Base-by-base conservation (phyloP, 1,284 basidiomycete genomes). In the Puccinia novopanici region DNA sequence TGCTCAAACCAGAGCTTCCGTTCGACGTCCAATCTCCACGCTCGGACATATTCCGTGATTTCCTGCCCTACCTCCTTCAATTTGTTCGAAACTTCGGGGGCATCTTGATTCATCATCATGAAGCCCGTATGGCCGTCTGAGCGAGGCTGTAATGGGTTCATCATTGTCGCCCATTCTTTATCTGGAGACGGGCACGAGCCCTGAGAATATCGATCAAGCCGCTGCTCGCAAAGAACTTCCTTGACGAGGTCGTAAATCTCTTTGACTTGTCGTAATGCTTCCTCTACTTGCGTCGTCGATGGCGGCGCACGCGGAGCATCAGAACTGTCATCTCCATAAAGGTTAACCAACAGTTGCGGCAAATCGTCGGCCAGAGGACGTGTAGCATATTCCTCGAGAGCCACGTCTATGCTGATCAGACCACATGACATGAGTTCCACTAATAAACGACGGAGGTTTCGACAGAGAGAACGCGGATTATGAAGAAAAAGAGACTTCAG, bases 1-100 rank as follows among this genome's bases (percentile, higher is more conserved):
- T 74, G 70, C 71, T 80, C 78, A 57, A 80, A 72, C 78, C 78
- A 80, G 24, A 59, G 55, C 24, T 55, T 22, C 48, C 78, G 50
- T 72, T 74, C 71, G 6, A 72, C 68, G 57, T 55, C 50, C 27
- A 80, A 54, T 52, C 34, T 72, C 71, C 78, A 73, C n/a, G 59
- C n/a, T 45, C 71, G 63, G 8, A 80, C 55, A 40, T 63, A 80
- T 65, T 59, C 55, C 24, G 65, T 48, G 10, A 72, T 67, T 12
- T 42, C 40, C 5, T 63, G 17, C 17, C 55, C 78, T 40, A 67
- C 34, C 17, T 63, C 59, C 24, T 45, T 37, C 10, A 27, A 45
- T 72, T 37, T 72, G 27, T 22, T 15, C 4, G 74, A 55, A 63
- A 27, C 8, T 27, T 61, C 74, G 12, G 59, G 15, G 22, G 57